Conservation (phyloP, 306 rosid species). For the Trifolium repens region DNA sequence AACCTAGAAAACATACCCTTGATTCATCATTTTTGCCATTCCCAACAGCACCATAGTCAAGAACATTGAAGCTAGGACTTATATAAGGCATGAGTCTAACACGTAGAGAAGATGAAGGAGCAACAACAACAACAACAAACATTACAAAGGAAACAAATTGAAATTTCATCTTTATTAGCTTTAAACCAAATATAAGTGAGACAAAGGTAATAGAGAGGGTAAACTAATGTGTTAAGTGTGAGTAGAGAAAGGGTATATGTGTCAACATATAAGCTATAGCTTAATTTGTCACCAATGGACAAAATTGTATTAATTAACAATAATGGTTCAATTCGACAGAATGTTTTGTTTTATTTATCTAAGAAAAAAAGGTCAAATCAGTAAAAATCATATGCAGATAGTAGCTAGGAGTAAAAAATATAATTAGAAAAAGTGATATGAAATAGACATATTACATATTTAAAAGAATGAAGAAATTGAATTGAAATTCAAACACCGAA, state of each 20-base stretch:
- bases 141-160: neutral
- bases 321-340: neutral
- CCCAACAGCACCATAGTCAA: constrained; percentile 32
- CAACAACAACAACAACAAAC: neutral
- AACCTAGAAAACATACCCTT: neutral
- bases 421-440: neutral
- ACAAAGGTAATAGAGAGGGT: neutral
- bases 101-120: constrained; percentile 2
- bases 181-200: neutral
- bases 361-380: neutral
- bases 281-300: neutral
- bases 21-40: constrained; percentile 24
- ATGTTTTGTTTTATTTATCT: neutral
- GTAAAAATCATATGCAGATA: neutral
- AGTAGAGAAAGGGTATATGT: neutral
- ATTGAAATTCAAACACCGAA: no score
- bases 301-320: neutral
- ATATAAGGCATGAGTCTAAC: neutral
- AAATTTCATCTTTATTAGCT: neutral
- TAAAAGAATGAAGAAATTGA: no score
- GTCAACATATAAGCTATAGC: neutral
- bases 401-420: neutral
- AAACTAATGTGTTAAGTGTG: neutral
- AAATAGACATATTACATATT: neutral
- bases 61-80: constrained; percentile 10